phyloP scores from a whole-genome alignment of 331 rosid species.

The Ulmus americana region DNA sequence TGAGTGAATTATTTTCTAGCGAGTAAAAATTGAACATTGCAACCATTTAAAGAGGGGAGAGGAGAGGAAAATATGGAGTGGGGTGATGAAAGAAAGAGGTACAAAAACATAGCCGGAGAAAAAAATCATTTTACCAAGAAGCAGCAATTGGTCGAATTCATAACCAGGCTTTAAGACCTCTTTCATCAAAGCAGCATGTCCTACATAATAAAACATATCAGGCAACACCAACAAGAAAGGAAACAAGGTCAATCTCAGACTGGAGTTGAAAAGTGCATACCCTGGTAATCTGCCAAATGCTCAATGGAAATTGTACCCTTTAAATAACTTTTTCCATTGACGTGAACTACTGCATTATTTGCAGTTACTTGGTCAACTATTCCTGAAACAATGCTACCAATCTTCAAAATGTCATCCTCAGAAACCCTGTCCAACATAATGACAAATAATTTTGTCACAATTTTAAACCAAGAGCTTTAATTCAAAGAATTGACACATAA shows the following conservation, averaged over 20 bases:
- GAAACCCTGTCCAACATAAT: conserved; percentile 52
- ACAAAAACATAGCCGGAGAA: neutral
- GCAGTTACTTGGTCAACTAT: conserved; percentile 66
- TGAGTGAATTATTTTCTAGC: neutral
- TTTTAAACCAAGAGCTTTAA: neutral
- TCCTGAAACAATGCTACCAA: conserved; percentile 78
- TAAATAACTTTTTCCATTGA: conserved; percentile 52
- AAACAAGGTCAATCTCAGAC: conserved; percentile 13
- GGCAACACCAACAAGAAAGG: conserved; percentile 7
- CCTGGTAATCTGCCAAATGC: conserved; percentile 90
- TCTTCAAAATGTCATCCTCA: conserved; percentile 50
- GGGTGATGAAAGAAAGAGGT: neutral
- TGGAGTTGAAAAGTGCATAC: conserved; percentile 31
- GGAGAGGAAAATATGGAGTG: too few species aligned
- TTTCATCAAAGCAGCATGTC: conserved; percentile 58
- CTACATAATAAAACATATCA: conserved; percentile 31
- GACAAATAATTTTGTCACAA: neutral
- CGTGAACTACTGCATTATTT: conserved; percentile 49
- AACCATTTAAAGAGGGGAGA: too few species aligned
- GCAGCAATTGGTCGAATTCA: conserved; percentile 71
- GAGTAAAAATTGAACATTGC: neutral
- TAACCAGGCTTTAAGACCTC: conserved; percentile 73
- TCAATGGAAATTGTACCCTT: conserved; percentile 68
- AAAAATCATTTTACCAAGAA: conserved; percentile 50
- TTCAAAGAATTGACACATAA: neutral